Evolutionary conservation across 2,329 filamentous ascomycete genomes (phyloP).

Genomic region (Byssoonygena ceratinophila): DNA sequence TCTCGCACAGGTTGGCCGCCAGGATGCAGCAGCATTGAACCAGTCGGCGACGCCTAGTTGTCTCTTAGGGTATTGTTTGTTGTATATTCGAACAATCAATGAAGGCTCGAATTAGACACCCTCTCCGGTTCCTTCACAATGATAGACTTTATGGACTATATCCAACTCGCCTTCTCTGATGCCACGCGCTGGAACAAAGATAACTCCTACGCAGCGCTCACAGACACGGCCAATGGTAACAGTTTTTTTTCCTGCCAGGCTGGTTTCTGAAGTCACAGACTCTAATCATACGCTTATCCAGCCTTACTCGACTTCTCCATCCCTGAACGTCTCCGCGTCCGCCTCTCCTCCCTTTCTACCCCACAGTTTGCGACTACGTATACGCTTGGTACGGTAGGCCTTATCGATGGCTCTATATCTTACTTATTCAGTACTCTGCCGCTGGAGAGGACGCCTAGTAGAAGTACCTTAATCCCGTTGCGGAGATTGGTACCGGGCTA

Average conservation of each 20-base stretch:
- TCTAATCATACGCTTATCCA: slow-evolving; percentile 26
- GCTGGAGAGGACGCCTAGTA: slow-evolving; percentile 53
- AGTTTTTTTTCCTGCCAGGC: neutral
- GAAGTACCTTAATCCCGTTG: slow-evolving; percentile 65
- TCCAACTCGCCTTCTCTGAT: slow-evolving; percentile 80
- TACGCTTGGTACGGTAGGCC: slow-evolving; percentile 73
- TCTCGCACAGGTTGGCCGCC: too few relatives aligned
- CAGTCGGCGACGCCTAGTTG: neutral
- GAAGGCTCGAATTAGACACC: neutral
- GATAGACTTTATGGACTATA: slow-evolving; percentile 96
- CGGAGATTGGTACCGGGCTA: slow-evolving; percentile 73
- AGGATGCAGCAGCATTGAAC: neutral
- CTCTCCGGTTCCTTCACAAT: slow-evolving; percentile 41
- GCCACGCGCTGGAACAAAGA: slow-evolving; percentile 81
- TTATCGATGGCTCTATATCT: slow-evolving; percentile 92
- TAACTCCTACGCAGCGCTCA: slow-evolving; percentile 82
- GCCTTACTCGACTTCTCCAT: slow-evolving; percentile 81
- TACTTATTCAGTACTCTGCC: slow-evolving; percentile 89
- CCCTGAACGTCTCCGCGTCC: slow-evolving; percentile 71
- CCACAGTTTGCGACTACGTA: slow-evolving; percentile 93
- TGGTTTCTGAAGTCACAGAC: neutral
- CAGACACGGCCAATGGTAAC: slow-evolving; percentile 67
- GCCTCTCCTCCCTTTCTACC: slow-evolving; percentile 81
- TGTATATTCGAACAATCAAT: neutral
- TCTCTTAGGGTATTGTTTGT: neutral